Percentiles rank a stretch among this genome's conserved stretches.
Conservation (phyloP, 768 basidiomycete genomes). For the Trametopsis cervina region DNA sequence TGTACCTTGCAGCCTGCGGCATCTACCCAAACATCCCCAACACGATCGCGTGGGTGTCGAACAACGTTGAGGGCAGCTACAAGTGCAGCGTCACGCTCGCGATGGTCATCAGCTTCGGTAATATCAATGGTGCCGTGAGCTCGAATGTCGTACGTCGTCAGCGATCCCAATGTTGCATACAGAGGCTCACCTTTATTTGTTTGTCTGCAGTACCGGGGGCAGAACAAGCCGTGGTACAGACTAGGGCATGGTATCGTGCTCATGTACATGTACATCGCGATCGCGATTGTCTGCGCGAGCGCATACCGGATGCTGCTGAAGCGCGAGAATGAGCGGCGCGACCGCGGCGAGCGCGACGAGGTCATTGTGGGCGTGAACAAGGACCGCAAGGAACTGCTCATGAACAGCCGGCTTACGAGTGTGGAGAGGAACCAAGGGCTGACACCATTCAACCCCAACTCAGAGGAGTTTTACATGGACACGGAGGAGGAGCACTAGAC, state of each 20-base stretch:
- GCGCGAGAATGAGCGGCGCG: constrained; percentile 56
- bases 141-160: constrained; percentile 63
- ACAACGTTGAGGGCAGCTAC: constrained; percentile 71
- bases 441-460: constrained; percentile 74
- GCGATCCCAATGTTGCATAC: not conserved
- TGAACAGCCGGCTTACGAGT: constrained; percentile 51
- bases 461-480: constrained; percentile 66
- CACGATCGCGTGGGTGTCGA: constrained; percentile 47
- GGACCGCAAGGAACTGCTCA: constrained; percentile 29
- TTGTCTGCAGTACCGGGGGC: constrained; percentile 46
- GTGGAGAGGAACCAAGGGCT: constrained; percentile 57
- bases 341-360: constrained; percentile 63
- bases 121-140: constrained; percentile 70
- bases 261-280: constrained; percentile 63
- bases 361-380: constrained; percentile 45
- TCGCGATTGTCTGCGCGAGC: constrained; percentile 48
- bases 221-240: constrained; percentile 62
- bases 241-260: constrained; percentile 59
- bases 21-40: constrained; percentile 71
- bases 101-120: constrained; percentile 65
- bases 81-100: constrained; percentile 67
- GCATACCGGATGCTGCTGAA: constrained; percentile 37
- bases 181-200: not conserved
- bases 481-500: constrained; percentile 60
- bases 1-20: constrained; percentile 66